Evolutionary conservation across 768 basidiomycete genomes (phyloP).

Genomic region (Lactifluus volemus): DNA sequence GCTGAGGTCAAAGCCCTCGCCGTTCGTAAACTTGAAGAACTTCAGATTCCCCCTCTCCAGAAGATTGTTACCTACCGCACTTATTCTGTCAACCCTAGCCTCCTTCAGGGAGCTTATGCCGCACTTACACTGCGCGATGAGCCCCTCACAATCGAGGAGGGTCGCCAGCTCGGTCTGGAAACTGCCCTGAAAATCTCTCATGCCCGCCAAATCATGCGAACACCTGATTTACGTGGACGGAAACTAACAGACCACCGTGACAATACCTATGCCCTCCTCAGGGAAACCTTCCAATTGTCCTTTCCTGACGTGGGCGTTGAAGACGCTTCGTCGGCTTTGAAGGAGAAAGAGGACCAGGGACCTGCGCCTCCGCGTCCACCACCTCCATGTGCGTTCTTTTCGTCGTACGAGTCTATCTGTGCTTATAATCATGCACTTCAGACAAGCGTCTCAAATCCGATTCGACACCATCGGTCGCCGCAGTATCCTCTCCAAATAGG

Average conservation of each 20-base stretch:
- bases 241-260: too few species aligned
- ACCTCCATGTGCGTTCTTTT: too few species aligned
- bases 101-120: constrained; percentile 46
- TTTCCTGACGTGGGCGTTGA: not conserved
- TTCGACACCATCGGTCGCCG: too few species aligned
- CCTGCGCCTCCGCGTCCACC: not conserved
- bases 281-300: constrained; percentile 13
- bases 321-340: not conserved
- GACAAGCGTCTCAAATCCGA: too few species aligned
- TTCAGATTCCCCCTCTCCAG: constrained; percentile 38
- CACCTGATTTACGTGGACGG: too few species aligned
- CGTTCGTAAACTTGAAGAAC: constrained; percentile 42
- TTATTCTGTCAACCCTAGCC: constrained; percentile 37
- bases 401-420: too few species aligned
- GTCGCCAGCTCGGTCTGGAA: constrained; percentile 46
- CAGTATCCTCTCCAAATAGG: too few species aligned
- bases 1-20: constrained; percentile 41
- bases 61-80: constrained; percentile 50
- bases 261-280: constrained; percentile 14
- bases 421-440: too few species aligned
- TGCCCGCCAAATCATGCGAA: constrained; percentile 40
- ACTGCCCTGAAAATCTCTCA: constrained; percentile 43
- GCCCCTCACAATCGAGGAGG: constrained; percentile 47
- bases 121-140: constrained; percentile 42
- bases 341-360: constrained; percentile 9